These are phyloP conservation scores for Dichomitus squalens DNA, from an alignment of 1,284 basidiomycete genomes.

Conservation along the genomic window DNA sequence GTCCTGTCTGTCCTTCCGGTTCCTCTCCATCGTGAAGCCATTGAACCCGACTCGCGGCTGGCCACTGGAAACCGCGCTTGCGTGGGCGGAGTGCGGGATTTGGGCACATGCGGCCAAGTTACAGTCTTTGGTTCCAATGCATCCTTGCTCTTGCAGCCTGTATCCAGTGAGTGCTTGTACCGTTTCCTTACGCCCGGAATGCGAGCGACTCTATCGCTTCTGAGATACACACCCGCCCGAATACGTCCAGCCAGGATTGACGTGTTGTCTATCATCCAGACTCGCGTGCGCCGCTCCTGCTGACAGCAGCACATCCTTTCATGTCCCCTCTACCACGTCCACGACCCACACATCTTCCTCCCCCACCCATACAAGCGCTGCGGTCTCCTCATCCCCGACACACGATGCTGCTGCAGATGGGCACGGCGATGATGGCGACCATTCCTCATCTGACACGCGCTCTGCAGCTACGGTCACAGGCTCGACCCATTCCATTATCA, in stretches of 20 bases:
- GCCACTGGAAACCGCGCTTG: background rate
- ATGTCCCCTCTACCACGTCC: background rate
- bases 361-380: background rate
- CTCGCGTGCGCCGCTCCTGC: conserved; percentile 16
- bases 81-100: conserved; percentile 15
- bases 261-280: background rate
- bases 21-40: background rate
- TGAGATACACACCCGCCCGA: background rate
- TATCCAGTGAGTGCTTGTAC: conserved; percentile 11
- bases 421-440: background rate
- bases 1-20: background rate
- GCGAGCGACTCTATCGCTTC: background rate
- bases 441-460: background rate
- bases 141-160: conserved; percentile 9
- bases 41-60: background rate
- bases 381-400: background rate
- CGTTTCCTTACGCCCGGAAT: background rate
- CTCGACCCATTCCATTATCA: conserved; percentile 12
- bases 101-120: conserved; percentile 22
- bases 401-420: background rate
- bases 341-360: background rate
- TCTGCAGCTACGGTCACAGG: background rate
- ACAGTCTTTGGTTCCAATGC: conserved; percentile 7
- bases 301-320: background rate
- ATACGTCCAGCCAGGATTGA: background rate